Base-by-base conservation (phyloP, 2,329 filamentous ascomycete species). In the Penicillium sumatraense region DNA sequence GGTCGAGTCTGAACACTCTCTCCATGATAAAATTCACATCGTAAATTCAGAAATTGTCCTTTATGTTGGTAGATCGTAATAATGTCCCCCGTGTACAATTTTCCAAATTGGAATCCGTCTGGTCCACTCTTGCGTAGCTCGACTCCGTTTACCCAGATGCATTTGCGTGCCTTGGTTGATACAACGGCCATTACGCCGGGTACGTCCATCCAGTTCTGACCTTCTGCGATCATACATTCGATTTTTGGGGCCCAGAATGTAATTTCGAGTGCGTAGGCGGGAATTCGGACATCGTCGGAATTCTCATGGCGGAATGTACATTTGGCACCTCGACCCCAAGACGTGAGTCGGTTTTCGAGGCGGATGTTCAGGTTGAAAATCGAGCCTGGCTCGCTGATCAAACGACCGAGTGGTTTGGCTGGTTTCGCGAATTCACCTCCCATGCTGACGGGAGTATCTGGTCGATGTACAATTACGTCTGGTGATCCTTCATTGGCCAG, bases 201-300 rank as follows among this genome's bases (percentile, higher is more conserved):
- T 1, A 85, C 65, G 14, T 73, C 74, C 9, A 77, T 80, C 78
- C 80, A 86, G 53, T 82, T 80, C 67, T 83, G 84, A 49, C 82
- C 82, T 31, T 78, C 78, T 20, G 83, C 81, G 45, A 79, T 81
- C 46, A 78, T 78, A 7, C 83, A 80, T 54, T 90, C 88, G 54
- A 88, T 87, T 10, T 84, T 84, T 0, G 86, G 82, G 52, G 84
- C 86, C 82, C 89, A 91, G 26, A 95, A 84, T 29, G 91, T 80
- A 33, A 97, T 78, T 65, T 90, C 88, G 63, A 96, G 86, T 0
- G 90, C 91, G 59, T 88, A 87, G 68, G 93, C 93, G 1, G 93
- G 91, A 31, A 98, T 85, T 14, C 87, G 87, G 2, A 80, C 82
- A 61, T 97, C 91, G 21, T 78, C 75, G 26, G 73, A 76, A 45